These are phyloP conservation scores for Apiospora sp. DNA, from an alignment of 2,329 filamentous ascomycete genomes.

Conservation along the genomic window DNA sequence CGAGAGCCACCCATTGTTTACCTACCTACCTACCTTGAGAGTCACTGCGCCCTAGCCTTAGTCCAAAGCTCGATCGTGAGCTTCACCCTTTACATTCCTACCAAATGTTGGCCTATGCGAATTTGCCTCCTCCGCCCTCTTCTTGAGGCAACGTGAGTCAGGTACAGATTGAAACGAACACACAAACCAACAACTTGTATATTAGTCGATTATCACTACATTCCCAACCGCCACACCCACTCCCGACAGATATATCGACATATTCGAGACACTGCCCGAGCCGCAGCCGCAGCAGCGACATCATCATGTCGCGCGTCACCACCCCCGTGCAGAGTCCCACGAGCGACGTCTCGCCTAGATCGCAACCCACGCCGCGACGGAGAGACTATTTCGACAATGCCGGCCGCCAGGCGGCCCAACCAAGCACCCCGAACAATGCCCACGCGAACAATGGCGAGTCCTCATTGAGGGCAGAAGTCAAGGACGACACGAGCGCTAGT, in stretches of 20 bases:
- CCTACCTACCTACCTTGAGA: not conserved
- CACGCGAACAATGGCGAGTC: slow-evolving; percentile 24
- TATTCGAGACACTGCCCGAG: slow-evolving; percentile 5
- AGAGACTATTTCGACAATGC: slow-evolving; percentile 38
- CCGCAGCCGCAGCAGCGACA: not conserved
- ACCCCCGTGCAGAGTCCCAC: slow-evolving; percentile 36
- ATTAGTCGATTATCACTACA: slow-evolving; percentile 21
- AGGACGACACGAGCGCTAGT: slow-evolving; percentile 41
- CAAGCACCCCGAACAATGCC: slow-evolving; percentile 23
- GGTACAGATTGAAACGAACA: slow-evolving; percentile 38
- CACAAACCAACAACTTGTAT: slow-evolving; percentile 21
- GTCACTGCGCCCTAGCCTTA: slow-evolving; percentile 15
- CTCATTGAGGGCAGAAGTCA: slow-evolving; percentile 31
- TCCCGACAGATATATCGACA: slow-evolving; percentile 9
- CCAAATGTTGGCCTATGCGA: slow-evolving; percentile 47
- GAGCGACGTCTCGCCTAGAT: slow-evolving; percentile 39
- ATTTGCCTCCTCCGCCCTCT: slow-evolving; percentile 53
- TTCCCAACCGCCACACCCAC: not conserved
- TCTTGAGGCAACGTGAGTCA: slow-evolving; percentile 48
- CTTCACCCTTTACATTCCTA: slow-evolving; percentile 26
- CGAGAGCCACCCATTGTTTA: slow-evolving; percentile 21
- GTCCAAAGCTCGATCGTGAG: slow-evolving; percentile 22
- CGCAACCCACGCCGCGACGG: slow-evolving; percentile 37
- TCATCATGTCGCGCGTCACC: slow-evolving; percentile 37
- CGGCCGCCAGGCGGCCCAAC: not conserved